phyloP scores from a whole-genome alignment of 108 stramenopile species.

The Skeletonema menzelii region DNA sequence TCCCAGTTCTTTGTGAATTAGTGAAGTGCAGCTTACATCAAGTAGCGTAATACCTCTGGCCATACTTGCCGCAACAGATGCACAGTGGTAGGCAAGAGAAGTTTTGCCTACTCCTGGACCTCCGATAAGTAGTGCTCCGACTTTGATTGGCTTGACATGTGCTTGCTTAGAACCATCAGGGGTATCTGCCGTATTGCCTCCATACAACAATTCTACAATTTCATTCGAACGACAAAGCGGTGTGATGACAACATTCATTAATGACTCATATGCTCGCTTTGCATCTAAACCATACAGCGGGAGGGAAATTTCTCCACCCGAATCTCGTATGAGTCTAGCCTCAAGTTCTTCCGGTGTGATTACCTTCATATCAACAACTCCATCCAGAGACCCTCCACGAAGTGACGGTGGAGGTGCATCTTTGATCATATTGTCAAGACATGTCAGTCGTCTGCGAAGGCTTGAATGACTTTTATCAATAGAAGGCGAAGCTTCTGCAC shows the following conservation, averaged over 20 bases:
- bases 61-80: slow-evolving; percentile 56
- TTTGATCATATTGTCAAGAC: slow-evolving; percentile 51
- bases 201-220: slow-evolving; percentile 53
- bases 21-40: slow-evolving; percentile 82
- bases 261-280: slow-evolving; percentile 54
- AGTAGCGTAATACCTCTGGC: slow-evolving; percentile 62
- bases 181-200: slow-evolving; percentile 8
- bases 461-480: neutral
- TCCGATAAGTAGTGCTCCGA: slow-evolving; percentile 76
- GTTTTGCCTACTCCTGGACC: slow-evolving; percentile 76
- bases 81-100: slow-evolving; percentile 63
- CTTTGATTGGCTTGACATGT: slow-evolving; percentile 46
- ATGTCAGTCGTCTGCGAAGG: slow-evolving; percentile 24
- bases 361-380: slow-evolving; percentile 78
- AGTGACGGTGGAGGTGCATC: slow-evolving; percentile 60
- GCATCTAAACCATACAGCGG: slow-evolving; percentile 62
- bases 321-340: slow-evolving; percentile 9
- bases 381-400: slow-evolving; percentile 54
- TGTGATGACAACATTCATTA: slow-evolving; percentile 68
- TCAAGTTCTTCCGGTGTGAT: slow-evolving; percentile 55
- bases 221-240: slow-evolving; percentile 70
- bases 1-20: slow-evolving; percentile 88
- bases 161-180: neutral
- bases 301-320: slow-evolving; percentile 26
- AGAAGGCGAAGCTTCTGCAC: slow-evolving; percentile 7